Conservation (phyloP, 2,329 filamentous ascomycete genomes). For the Lecanosticta acicola region DNA sequence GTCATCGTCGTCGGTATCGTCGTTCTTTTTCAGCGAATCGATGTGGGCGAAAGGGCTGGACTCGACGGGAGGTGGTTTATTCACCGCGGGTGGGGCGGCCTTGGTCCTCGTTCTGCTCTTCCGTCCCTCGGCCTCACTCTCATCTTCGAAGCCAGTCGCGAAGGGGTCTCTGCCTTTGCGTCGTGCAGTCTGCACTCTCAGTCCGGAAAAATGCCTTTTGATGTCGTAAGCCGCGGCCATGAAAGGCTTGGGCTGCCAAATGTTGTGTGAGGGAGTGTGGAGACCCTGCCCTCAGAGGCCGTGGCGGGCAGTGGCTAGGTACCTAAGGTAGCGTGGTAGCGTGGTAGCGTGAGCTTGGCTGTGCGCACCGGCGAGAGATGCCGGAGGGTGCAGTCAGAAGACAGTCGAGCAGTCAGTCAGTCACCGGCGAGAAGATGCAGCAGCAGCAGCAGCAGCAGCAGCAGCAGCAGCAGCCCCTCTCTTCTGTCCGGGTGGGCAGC, state of each 20-base stretch:
- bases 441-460: not conserved
- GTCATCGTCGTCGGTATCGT: conserved; percentile 29
- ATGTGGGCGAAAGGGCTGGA: conserved; percentile 14
- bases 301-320: too few relatives aligned
- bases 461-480: too few relatives aligned
- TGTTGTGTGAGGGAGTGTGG: not conserved
- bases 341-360: too few relatives aligned
- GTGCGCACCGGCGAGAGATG: too few relatives aligned
- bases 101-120: conserved; percentile 24
- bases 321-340: too few relatives aligned
- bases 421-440: not conserved
- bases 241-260: too few relatives aligned
- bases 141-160: conserved; percentile 32
- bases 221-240: conserved; percentile 31
- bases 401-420: not conserved
- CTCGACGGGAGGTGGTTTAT: not conserved
- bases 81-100: conserved; percentile 12
- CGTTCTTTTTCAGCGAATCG: conserved; percentile 17
- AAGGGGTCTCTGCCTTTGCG: conserved; percentile 28
- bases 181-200: conserved; percentile 29
- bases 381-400: too few relatives aligned
- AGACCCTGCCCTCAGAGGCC: too few relatives aligned
- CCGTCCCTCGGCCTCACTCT: conserved; percentile 25
- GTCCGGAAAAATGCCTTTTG: conserved; percentile 29
- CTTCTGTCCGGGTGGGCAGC: too few relatives aligned